These are phyloP conservation scores for Myxozyma geophila DNA, from an alignment of 805 yeast species.

Conservation along the genomic window DNA sequence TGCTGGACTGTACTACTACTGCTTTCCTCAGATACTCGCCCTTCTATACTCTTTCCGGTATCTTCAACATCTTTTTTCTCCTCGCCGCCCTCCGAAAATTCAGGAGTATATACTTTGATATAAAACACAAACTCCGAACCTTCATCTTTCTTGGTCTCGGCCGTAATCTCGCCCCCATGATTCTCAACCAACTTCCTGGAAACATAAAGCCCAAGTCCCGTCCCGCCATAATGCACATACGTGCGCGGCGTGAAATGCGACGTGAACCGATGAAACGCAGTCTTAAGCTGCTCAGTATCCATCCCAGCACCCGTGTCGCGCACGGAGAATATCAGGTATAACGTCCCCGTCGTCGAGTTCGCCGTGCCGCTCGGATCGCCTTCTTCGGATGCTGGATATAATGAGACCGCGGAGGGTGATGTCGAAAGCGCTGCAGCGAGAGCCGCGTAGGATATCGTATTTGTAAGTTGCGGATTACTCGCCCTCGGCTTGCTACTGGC, in stretches of 20 bases:
- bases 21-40: too few species aligned
- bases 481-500: background rate
- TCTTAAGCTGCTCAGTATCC: conserved; percentile 74
- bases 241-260: conserved; percentile 96
- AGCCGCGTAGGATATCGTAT: conserved; percentile 28
- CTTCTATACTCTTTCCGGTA: too few species aligned
- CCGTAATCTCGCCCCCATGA: conserved; percentile 85
- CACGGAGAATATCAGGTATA: conserved; percentile 60
- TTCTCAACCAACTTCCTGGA: conserved; percentile 86
- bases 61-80: background rate
- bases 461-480: background rate
- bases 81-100: background rate
- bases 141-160: conserved; percentile 73
- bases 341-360: conserved; percentile 2
- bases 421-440: conserved; percentile 31
- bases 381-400: background rate
- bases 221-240: conserved; percentile 84
- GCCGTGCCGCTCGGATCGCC: background rate
- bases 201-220: conserved; percentile 89
- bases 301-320: conserved; percentile 95
- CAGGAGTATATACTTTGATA: conserved; percentile 50
- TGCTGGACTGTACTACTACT: too few species aligned
- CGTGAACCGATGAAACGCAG: conserved; percentile 93
- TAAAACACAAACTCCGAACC: conserved; percentile 86
- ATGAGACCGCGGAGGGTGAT: conserved; percentile 8